These are phyloP conservation scores for Toxicodendron radicans DNA, from an alignment of 345 rosid species.

Conservation along the genomic window DNA sequence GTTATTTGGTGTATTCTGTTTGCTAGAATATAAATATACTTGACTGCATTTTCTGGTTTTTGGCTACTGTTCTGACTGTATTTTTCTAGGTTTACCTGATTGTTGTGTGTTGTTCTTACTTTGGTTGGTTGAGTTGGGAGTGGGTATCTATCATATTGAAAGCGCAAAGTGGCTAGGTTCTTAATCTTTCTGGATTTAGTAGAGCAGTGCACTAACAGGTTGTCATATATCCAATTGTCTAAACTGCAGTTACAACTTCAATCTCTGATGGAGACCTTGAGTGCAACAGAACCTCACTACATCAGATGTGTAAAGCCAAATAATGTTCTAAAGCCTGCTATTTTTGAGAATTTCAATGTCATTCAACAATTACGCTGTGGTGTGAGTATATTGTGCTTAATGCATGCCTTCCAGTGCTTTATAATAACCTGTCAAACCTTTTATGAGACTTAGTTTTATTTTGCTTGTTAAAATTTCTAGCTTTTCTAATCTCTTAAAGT, in stretches of 20 bases:
- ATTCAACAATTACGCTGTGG: slow-evolving; percentile 98
- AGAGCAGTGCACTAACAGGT: neutral
- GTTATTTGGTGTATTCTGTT: no score
- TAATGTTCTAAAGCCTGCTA: slow-evolving; percentile 77
- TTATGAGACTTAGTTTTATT: neutral
- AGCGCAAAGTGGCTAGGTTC: neutral
- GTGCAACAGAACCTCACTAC: slow-evolving; percentile 90
- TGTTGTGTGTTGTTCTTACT: no score
- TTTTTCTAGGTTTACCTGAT: no score
- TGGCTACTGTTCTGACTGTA: no score
- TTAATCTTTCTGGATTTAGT: neutral
- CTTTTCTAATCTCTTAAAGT: neutral
- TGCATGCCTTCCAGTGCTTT: slow-evolving; percentile 5
- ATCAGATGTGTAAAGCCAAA: slow-evolving; percentile 99
- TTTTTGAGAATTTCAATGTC: slow-evolving; percentile 86
- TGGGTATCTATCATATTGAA: no score
- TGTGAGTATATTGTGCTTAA: slow-evolving; percentile 55
- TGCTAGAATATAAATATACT: no score
- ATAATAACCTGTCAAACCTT: slow-evolving; percentile 2
- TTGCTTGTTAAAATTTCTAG: neutral
- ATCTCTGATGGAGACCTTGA: slow-evolving; percentile 93
- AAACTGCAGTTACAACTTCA: slow-evolving; percentile 93
- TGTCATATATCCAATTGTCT: slow-evolving; percentile 2
- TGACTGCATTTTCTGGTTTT: no score
- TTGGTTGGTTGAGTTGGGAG: no score